A percentile compares a stretch with the other conserved stretches of the same genome.
Evolutionary conservation across 352 stramenopile genomes (phyloP).

Genomic region (Pythium insidiosum): DNA sequence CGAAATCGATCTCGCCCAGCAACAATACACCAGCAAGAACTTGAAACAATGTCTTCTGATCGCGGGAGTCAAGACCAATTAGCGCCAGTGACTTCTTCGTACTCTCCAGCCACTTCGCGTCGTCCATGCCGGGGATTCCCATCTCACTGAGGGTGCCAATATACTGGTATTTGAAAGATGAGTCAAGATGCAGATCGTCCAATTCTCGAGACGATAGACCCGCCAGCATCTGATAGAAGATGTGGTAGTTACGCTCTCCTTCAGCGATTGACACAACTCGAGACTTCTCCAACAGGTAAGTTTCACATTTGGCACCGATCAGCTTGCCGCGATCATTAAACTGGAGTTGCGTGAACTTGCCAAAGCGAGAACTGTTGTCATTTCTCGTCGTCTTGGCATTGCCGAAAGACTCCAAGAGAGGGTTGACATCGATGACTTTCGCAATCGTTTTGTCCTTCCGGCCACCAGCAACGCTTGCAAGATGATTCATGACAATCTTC

Average conservation of each 20-base stretch:
- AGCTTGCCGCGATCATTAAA: slow-evolving; percentile 75
- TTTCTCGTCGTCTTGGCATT: slow-evolving; percentile 93
- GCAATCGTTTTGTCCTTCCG: slow-evolving; percentile 86
- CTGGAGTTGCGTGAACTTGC: slow-evolving; percentile 88
- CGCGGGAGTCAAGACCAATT: slow-evolving; percentile 52
- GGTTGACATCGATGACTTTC: slow-evolving; percentile 89
- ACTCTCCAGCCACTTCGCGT: slow-evolving; percentile 73
- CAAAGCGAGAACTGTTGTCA: slow-evolving; percentile 89
- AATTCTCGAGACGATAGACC: slow-evolving; percentile 48
- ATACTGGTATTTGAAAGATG: slow-evolving; percentile 64
- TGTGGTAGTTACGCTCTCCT: slow-evolving; percentile 97
- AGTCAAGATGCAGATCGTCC: slow-evolving; percentile 56
- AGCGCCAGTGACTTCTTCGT: slow-evolving; percentile 76
- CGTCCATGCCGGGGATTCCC: slow-evolving; percentile 78
- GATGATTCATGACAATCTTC: slow-evolving; percentile 91
- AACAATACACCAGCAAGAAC: slow-evolving; percentile 90
- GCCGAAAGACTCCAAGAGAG: slow-evolving; percentile 90
- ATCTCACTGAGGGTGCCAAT: slow-evolving; percentile 66
- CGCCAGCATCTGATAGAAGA: slow-evolving; percentile 94
- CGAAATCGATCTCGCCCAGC: slow-evolving; percentile 94
- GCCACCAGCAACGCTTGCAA: slow-evolving; percentile 74
- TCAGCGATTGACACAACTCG: slow-evolving; percentile 92
- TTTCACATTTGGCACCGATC: slow-evolving; percentile 86
- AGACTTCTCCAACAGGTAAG: slow-evolving; percentile 95
- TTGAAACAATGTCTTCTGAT: slow-evolving; percentile 74